Evolutionary conservation across 1,139 yeast genomes (phyloP), one percentile per base, ranked within the genome.

Genomic region (Protomyces macrosporus): DNA sequence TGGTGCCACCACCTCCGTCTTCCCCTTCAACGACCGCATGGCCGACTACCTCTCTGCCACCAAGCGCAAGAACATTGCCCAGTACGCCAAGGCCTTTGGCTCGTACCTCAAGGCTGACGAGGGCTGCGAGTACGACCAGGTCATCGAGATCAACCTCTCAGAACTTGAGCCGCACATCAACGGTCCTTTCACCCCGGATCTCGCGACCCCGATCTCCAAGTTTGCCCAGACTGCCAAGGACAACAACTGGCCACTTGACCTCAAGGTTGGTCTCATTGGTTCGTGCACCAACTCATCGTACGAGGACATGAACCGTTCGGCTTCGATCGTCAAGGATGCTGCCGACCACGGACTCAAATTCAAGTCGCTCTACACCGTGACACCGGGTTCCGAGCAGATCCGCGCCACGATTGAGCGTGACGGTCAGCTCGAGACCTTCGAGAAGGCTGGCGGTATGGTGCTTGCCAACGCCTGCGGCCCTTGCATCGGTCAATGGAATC

Each of bases 401-500:
- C 88, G 98, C 82, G 98, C 98, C 71, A 93, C 98, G 72, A 90
- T 93, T 77, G 97, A 87, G 75, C 88, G 98, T 81, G 98, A 93
- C 77, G 98, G 98, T 74, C 91, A 87, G 81, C 83, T 91, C 73
- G 80, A 87, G 75, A 87, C 91, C 72, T 90, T 93, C 79, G 85
- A 86, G 77, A 95, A 89, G 75, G 88, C 87, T 72, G 98, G 98
- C 74, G 98, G 96, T 81, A 82, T 87, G 69, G 97, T 93, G 68
- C 83, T 93, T 78, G 98, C 98, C 71, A 93, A 93, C 77, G 98
- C 98, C 69, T 91, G 98, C 84, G 98, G 98, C 78, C 98, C 98
- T 78, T 91, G 98, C 85, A 93, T 93, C 76, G 98, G 98, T 78
- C 98, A 93, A 84, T 93, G 98, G 98, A 98, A 93, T 78, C 89